Base-by-base conservation (phyloP, 305 asterid species). In the Fraxinus baroniana region DNA sequence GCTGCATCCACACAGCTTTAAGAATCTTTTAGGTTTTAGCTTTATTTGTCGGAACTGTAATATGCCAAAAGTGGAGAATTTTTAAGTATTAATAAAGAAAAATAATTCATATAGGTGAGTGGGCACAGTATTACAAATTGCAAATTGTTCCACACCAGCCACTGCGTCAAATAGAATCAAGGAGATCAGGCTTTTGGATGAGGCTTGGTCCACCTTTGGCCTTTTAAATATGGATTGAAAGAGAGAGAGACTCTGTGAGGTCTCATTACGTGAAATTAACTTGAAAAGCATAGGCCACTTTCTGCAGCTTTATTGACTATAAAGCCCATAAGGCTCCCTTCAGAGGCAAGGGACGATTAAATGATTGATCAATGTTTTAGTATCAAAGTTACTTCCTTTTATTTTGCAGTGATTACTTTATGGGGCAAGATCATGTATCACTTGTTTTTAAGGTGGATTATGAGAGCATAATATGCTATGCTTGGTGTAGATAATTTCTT, bases 111-210 rank as follows among this genome's bases (percentile, higher is more conserved):
- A 70, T 36, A 73, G 83, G 36, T 39, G 81, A 80, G 78, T n/a
- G 84, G 79, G 36, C 24, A 73, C 46, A 84, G 83, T 81, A 78
- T 18, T 78, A 73, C 72, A 78, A 84, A 66, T 60, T 80, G 82
- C 28, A 75, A 80, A 32, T 35, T 84, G 39, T 87, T 73, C 57
- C 72, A 76, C 88, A 78, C 78, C 86, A 84, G 83, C 84, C 71
- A 78, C 35, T 76, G 76, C 79, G 81, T 87, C 89, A 87, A 80
- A 84, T 76, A 84, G 86, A 86, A 86, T 81, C 86, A 85, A 33
- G 39, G 76, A 78, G 91, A 85, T 87, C 79, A 83, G 76, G 82
- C 74, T 74, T 60, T 75, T 80, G 76, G 81, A 81, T 72, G 82
- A 76, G 81, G 70, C 82, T 73, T 79, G 86, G 89, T 20, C 85